These are phyloP conservation scores for Myxozyma sirexii DNA, from an alignment of 805 yeast genomes.

Conservation along the genomic window DNA sequence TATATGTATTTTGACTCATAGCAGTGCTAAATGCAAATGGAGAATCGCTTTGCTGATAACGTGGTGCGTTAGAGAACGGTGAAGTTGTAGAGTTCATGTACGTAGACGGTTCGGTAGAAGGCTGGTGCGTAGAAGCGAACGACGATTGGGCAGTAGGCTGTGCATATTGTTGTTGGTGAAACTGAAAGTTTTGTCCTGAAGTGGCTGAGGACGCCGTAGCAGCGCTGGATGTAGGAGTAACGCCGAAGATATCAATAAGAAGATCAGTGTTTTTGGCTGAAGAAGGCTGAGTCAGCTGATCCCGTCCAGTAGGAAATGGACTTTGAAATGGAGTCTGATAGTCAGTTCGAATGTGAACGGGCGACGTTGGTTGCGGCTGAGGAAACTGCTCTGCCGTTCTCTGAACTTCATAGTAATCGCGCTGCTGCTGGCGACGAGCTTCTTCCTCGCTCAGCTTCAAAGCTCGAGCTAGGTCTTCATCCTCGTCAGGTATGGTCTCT, in stretches of 20 bases:
- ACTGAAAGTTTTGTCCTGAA: background rate
- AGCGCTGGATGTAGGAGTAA: background rate
- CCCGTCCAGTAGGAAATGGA: conserved; percentile 26
- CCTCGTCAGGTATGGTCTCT: conserved; percentile 47
- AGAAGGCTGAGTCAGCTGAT: background rate
- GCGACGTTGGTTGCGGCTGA: conserved; percentile 2
- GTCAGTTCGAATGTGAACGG: background rate
- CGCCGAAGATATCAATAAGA: conserved; percentile 16
- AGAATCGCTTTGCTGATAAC: no score
- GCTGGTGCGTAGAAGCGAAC: background rate
- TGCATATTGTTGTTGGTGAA: background rate
- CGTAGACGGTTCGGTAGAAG: background rate
- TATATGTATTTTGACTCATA: no score
- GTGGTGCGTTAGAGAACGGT: conserved; percentile 1
- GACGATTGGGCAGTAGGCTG: background rate
- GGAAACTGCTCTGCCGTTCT: background rate
- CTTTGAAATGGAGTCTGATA: background rate
- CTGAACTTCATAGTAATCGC: conserved; percentile 1
- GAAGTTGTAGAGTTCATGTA: background rate
- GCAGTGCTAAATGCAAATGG: no score
- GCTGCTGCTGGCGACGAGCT: conserved; percentile 43
- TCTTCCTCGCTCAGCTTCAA: conserved; percentile 73
- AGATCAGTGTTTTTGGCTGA: conserved; percentile 18
- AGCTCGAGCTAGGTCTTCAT: conserved; percentile 70
- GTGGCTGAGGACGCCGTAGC: background rate